Evolutionary conservation across 176 grass and related monocot species (phyloP), one percentile per base, ranked within the genome.

Genomic region (Tillandsia leiboldiana): DNA sequence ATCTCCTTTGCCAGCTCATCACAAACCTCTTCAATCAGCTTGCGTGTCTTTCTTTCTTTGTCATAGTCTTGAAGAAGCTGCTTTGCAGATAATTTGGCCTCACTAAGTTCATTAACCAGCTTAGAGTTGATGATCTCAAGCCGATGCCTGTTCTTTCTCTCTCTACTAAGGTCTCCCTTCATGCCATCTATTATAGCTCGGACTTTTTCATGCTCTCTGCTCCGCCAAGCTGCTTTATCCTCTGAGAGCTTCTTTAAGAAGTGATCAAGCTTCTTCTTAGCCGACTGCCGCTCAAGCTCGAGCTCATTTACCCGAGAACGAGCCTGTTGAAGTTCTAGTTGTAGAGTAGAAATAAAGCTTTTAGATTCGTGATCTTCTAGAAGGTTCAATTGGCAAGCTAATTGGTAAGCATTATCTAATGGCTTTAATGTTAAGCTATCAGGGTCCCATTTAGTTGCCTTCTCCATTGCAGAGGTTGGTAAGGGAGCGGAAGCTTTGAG

Each of bases 391-490:
- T 85, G 88, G 33, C 83, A 86, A 51, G 85, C 88, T 67, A 96
- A 81, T 68, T 83, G 72, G 72, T 89, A 89, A 0, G 84, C 85
- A 72, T 89, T 86, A 74, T 89, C 83, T 3, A 73, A 69, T 67
- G 85, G 84, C 80, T 87, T 81, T 56, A 77, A 71, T 48, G 85
- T 75, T 82, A 79, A 71, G 72, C 80, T 80, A 24, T 86, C 73
- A 74, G 88, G 92, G 66, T 96, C 92, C 92, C 92, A 91, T 79
- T 96, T 96, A 70, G 92, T 96, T 72, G 88, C 92, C 68, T 91
- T 96, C 78, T 96, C 92, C 73, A 91, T 83, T 11, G 70, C 17
- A 51, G 77, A 76, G 64, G 72, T 78, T 59, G 87, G 87, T 18
- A 90, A 64, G 70, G 81, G 11, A 63, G 76, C 23, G 27, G 76